A percentile compares a stretch with the other conserved stretches of the same genome.
These are phyloP conservation scores for Chlamydomonas eustigma DNA, from an alignment of 139 green algal genomes.

Conservation along the genomic window DNA sequence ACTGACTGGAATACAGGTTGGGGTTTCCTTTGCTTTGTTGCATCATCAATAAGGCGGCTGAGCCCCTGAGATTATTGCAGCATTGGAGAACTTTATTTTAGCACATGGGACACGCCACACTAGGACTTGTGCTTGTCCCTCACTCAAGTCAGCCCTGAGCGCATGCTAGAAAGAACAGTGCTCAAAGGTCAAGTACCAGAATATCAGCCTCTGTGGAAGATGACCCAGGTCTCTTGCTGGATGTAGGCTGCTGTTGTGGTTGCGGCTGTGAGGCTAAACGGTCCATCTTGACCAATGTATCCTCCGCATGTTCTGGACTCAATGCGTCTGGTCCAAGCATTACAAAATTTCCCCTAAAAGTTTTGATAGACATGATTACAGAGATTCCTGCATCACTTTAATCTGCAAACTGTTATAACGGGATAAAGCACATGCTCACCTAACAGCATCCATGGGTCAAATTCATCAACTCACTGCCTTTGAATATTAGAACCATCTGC, in stretches of 20 bases:
- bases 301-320: background rate
- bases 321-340: conserved; percentile 5
- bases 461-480: background rate
- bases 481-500: background rate
- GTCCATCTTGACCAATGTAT: background rate
- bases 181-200: too few relatives aligned
- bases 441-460: too few relatives aligned
- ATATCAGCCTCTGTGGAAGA: too few relatives aligned
- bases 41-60: background rate
- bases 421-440: too few relatives aligned
- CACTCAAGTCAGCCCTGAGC: too few relatives aligned
- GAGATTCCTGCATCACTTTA: too few relatives aligned
- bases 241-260: too few relatives aligned
- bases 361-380: too few relatives aligned
- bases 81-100: background rate
- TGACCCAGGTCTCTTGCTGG: too few relatives aligned
- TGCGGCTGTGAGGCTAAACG: background rate
- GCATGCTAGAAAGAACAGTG: too few relatives aligned
- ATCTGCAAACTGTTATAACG: too few relatives aligned
- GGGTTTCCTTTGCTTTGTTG: background rate
- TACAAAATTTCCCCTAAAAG: background rate
- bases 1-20: background rate
- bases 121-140: too few relatives aligned
- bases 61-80: background rate
- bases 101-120: background rate